phyloP scores from a whole-genome alignment of 1,139 yeast species.

The Sugiyamaella xylanicola region DNA sequence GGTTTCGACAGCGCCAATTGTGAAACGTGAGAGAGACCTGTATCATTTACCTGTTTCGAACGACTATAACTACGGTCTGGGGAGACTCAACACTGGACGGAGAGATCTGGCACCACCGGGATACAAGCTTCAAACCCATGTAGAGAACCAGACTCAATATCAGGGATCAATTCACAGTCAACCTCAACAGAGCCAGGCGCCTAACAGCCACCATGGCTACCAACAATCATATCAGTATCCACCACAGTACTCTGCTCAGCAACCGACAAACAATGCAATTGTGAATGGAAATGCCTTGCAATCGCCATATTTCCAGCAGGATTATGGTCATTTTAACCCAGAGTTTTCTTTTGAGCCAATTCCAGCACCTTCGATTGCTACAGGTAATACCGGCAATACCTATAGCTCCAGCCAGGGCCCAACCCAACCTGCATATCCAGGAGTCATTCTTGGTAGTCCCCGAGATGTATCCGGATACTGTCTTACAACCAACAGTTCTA shows the following conservation, averaged over 20 bases:
- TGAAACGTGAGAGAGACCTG: background rate
- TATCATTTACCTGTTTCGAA: background rate
- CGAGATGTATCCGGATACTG: constrained; percentile 14
- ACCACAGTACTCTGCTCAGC: background rate
- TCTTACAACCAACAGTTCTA: constrained; percentile 8
- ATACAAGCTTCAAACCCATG: constrained; percentile 7
- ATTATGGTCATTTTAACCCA: background rate
- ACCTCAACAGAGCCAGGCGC: background rate
- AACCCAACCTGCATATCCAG: background rate
- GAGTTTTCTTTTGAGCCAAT: constrained; percentile 13
- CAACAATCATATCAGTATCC: constrained; percentile 16
- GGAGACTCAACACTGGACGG: background rate
- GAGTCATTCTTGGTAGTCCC: background rate
- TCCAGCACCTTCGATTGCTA: background rate
- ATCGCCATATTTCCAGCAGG: constrained; percentile 1
- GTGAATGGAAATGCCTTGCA: background rate
- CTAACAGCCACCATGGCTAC: background rate
- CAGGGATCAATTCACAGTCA: constrained; percentile 15
- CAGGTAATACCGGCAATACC: background rate
- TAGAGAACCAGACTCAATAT: constrained; percentile 14
- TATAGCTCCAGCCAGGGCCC: background rate
- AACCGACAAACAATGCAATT: background rate
- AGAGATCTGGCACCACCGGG: background rate
- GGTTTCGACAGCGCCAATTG: background rate
- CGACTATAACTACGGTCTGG: background rate